Evolutionary conservation across 805 yeast genomes (phyloP).

Genomic region (Myxozyma udenii): DNA sequence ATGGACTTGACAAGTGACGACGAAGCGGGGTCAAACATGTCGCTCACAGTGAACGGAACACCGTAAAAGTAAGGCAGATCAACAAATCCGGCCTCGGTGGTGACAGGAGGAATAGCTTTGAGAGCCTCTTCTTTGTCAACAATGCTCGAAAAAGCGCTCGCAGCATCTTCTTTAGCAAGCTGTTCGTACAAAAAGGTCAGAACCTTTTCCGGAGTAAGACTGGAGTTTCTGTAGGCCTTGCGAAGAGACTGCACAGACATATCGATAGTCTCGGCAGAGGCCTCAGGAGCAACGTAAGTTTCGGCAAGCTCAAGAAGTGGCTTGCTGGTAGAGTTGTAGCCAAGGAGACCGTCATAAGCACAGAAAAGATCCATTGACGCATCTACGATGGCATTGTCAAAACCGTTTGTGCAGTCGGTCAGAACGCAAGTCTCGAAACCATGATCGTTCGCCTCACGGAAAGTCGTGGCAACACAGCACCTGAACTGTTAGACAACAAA

Average conservation of each 20-base stretch:
- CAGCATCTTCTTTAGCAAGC: conserved; percentile 5
- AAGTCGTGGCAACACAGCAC: conserved; percentile 39
- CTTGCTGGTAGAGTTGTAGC: conserved; percentile 28
- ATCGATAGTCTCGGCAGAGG: conserved; percentile 6
- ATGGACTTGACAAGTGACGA: conserved; percentile 19
- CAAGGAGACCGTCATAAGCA: conserved; percentile 35
- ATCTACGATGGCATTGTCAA: conserved; percentile 28
- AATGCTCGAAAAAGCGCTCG: conserved; percentile 5
- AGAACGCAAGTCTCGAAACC: conserved; percentile 38
- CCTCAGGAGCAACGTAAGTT: conserved; percentile 6
- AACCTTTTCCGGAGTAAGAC: conserved; percentile 13
- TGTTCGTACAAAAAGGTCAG: conserved; percentile 13
- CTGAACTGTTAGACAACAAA: conserved; percentile 5
- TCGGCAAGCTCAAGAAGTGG: conserved; percentile 28
- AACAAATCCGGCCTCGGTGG: conserved; percentile 10
- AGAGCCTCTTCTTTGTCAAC: conserved; percentile 18
- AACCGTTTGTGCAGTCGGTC: conserved; percentile 34
- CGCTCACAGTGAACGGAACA: conserved; percentile 25
- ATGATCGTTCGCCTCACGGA: conserved; percentile 39
- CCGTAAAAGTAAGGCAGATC: conserved; percentile 29
- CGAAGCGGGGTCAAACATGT: conserved; percentile 8
- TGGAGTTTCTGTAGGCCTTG: conserved; percentile 16
- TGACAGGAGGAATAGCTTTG: conserved; percentile 17
- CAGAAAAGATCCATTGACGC: conserved; percentile 27
- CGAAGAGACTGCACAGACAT: conserved; percentile 18